phyloP scores from a whole-genome alignment of 176 grass and related monocot species.

The Alloteropsis semialata region DNA sequence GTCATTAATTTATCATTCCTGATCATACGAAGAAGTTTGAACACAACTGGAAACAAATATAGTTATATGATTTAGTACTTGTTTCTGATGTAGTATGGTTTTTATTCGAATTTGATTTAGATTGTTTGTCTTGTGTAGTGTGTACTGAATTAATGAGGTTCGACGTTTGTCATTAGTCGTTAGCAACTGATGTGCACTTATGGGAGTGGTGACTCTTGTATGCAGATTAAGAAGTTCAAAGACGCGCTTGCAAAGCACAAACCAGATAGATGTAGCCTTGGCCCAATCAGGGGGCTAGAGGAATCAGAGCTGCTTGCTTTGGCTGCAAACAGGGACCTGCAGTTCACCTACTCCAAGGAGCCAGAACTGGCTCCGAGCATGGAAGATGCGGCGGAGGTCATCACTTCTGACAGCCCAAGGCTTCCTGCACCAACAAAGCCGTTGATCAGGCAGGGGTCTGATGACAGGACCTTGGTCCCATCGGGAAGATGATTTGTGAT shows the following conservation, averaged over 20 bases:
- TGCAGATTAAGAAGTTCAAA: constrained; percentile 11
- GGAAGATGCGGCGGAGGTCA: neutral
- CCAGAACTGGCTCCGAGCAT: neutral
- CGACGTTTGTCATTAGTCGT: no score
- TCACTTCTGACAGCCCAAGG: neutral
- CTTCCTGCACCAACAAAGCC: neutral
- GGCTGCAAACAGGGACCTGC: neutral
- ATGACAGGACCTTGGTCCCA: neutral
- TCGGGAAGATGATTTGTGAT: neutral
- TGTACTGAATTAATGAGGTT: neutral
- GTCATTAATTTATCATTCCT: no score
- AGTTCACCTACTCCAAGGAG: constrained; percentile 1
- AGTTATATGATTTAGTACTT: neutral
- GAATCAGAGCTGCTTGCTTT: neutral
- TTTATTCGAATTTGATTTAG: neutral
- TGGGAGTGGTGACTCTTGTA: neutral
- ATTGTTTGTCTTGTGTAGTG: neutral
- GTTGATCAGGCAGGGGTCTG: neutral
- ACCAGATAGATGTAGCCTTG: constrained; percentile 71
- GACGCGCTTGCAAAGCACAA: constrained; percentile 67
- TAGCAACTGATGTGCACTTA: neutral
- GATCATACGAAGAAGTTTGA: no score
- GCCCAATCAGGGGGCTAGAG: constrained; percentile 35
- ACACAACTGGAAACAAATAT: neutral
- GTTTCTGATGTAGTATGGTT: neutral